Conservation (phyloP, 345 rosid genomes). For the Populus deltoides region DNA sequence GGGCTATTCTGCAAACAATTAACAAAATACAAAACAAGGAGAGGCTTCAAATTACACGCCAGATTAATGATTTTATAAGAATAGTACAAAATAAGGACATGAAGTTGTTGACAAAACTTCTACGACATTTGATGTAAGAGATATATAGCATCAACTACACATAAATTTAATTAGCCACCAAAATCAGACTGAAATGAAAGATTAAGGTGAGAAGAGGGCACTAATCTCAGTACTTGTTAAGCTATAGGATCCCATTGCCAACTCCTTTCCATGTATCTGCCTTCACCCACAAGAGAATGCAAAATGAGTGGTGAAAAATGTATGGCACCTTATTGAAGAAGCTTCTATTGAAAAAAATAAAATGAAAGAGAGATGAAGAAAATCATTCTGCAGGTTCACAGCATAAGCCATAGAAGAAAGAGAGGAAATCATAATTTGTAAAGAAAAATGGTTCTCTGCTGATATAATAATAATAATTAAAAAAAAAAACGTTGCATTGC, state of each 20-base stretch:
- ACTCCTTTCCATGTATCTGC: constrained; percentile 61
- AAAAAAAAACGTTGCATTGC: background rate
- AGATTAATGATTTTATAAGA: background rate
- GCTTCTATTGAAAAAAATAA: background rate
- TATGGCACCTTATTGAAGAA: background rate
- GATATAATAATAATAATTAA: too few relatives aligned
- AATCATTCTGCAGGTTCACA: background rate
- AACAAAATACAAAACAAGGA: background rate
- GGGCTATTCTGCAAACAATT: background rate
- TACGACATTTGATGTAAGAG: background rate
- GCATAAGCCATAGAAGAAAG: background rate
- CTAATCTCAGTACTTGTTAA: constrained; percentile 43
- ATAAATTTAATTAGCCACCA: background rate
- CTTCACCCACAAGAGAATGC: constrained; percentile 55
- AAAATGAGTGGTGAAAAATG: constrained; percentile 25
- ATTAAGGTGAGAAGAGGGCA: constrained; percentile 17
- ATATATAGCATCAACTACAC: background rate
- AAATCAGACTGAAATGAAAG: constrained; percentile 3
- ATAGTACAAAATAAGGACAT: constrained; percentile 1
- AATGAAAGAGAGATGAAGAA: background rate
- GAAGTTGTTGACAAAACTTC: background rate
- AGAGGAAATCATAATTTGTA: background rate
- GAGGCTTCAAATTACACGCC: background rate
- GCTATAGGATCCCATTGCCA: constrained; percentile 24
- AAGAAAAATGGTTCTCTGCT: background rate